Conservation (phyloP, 2,329 filamentous ascomycete genomes). For the Pseudocercospora cruenta region DNA sequence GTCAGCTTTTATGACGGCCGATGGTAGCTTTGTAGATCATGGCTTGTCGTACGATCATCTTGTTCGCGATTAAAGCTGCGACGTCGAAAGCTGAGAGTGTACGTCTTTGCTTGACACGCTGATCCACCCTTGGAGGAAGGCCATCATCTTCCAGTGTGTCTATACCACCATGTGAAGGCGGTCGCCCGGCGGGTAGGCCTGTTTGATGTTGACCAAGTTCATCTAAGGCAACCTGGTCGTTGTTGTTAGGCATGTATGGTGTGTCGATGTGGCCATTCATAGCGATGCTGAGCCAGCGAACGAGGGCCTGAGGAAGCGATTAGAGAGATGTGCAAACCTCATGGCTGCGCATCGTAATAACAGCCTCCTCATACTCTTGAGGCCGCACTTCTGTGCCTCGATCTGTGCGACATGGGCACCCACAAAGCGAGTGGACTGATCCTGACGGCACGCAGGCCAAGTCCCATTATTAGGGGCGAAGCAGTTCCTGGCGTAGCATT, state of each 20-base stretch:
- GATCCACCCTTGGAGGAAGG: constrained; percentile 1
- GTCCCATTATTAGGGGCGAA: constrained; percentile 4
- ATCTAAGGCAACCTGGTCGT: neutral
- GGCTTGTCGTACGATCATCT: constrained; percentile 22
- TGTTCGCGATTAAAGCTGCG: constrained; percentile 26
- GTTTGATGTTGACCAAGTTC: neutral
- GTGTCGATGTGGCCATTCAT: neutral
- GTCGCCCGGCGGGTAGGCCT: neutral
- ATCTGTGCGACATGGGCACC: neutral
- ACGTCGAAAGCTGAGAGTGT: constrained; percentile 24
- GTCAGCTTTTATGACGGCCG: neutral
- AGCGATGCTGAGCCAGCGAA: neutral
- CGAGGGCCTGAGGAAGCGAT: neutral
- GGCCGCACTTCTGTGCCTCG: neutral
- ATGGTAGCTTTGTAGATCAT: neutral
- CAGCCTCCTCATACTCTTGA: neutral
- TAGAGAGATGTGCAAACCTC: neutral
- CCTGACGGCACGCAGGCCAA: neutral
- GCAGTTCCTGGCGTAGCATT: neutral
- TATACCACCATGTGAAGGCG: neutral
- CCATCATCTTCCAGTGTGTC: constrained; percentile 1
- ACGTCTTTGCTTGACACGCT: constrained; percentile 7
- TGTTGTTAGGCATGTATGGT: neutral
- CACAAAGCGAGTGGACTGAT: neutral
- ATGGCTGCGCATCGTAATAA: neutral